Base-by-base conservation (phyloP, 2,329 filamentous ascomycete species). In the Trichoderma atrobrunneum region DNA sequence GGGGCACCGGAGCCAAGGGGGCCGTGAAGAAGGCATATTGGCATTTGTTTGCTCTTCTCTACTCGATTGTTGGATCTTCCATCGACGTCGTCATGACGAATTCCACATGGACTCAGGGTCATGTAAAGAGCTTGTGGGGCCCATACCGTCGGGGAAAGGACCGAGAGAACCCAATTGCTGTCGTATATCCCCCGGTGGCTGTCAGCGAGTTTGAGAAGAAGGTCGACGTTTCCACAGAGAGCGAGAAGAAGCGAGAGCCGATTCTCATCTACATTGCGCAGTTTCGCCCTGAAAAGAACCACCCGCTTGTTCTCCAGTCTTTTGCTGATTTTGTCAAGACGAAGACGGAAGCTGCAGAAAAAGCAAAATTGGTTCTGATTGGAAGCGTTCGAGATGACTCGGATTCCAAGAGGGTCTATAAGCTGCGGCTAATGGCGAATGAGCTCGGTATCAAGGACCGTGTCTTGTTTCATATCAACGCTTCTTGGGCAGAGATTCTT, bases 1-100 rank as follows among this genome's bases (percentile, higher is more conserved):
- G 92, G 70, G 95, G 94, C 3, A 86, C 85, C 34, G 95, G 95
- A 0, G 78, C 87, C 32, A 90, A 89, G 73, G 95, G 95, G 12
- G 79, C 82, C 7, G 85, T 85, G 64, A 99, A 99, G 84, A 90
- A 88, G 76, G 80, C 86, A 18, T 99, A 99, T 84, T 99, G 96
- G 96, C 85, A 90, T 74, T 78, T 91, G 1, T 99, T 99, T 78
- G 95, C 96, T 0, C 84, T 85, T 59, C 81, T 97, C 2, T 99
- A 99, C 83, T 91, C 92, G 60, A 90, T 88, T 83, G 91, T 97
- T 59, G 96, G 96, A 26, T 89, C 92, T 26, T 91, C 92, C 18
- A 89, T 98, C 59, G 95, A 99, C 79, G 89, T 97, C 0, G 95
- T 98, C 76, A 97, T 98, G 93, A 97, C 96, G 72, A 99, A 99